Evolutionary conservation across 495 filamentous ascomycete species (phyloP).

Genomic region (Hypoxylon crocopeplum): DNA sequence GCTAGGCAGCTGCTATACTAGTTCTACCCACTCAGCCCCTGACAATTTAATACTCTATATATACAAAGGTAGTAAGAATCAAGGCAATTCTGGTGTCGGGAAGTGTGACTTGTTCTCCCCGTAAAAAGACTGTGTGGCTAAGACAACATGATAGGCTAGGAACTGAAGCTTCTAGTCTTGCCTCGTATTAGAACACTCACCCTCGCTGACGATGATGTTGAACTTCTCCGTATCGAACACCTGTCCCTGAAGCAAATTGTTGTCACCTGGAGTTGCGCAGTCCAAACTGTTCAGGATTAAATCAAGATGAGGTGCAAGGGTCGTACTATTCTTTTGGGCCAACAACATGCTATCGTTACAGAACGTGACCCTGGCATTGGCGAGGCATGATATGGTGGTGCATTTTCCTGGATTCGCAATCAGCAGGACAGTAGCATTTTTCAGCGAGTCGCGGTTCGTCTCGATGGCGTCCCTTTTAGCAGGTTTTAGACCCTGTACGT

Average conservation of each 20-base stretch:
- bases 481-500: constrained; percentile 7
- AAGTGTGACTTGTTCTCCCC: too few relatives aligned
- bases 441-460: constrained; percentile 1
- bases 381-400: constrained; percentile 1
- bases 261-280: not conserved
- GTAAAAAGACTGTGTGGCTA: too few relatives aligned
- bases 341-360: constrained; percentile 17
- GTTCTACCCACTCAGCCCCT: too few relatives aligned
- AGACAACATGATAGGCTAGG: too few relatives aligned
- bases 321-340: constrained; percentile 7
- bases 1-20: too few relatives aligned
- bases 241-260: constrained; percentile 9
- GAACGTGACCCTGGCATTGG: constrained; percentile 11
- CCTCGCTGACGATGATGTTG: constrained; percentile 49
- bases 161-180: too few relatives aligned
- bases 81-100: too few relatives aligned
- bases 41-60: too few relatives aligned
- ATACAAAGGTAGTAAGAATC: too few relatives aligned
- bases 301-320: not conserved
- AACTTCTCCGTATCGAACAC: not conserved
- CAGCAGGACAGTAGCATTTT: not conserved
- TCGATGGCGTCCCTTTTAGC: not conserved
- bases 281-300: not conserved
- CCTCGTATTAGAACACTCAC: constrained; percentile 4
- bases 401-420: not conserved